Evolutionary conservation across 2,329 filamentous ascomycete species (phyloP).

Genomic region (Davidsoniella neocaledoniae): DNA sequence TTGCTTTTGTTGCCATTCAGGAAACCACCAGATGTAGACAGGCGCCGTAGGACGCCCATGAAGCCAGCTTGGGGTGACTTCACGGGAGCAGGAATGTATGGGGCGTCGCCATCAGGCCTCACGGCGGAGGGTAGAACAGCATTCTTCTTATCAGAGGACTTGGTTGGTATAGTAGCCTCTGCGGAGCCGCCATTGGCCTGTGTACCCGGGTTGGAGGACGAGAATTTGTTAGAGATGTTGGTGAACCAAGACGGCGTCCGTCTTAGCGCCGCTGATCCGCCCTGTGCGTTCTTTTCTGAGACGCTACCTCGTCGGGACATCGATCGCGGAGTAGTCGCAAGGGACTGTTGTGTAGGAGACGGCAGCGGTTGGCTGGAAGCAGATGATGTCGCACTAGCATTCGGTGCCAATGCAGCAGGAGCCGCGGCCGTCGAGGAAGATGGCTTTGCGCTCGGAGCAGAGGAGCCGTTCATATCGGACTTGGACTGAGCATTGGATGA

Average conservation of each 20-base stretch:
- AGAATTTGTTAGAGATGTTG: conserved; percentile 85
- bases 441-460: not conserved
- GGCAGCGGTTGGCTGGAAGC: conserved; percentile 11
- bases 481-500: not conserved
- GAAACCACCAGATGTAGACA: conserved; percentile 50
- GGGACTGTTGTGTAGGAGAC: conserved; percentile 15
- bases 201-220: conserved; percentile 27
- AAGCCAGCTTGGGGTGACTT: conserved; percentile 54
- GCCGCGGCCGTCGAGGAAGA: not conserved
- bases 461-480: not conserved
- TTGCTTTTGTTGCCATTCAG: conserved; percentile 27
- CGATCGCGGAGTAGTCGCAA: conserved; percentile 15
- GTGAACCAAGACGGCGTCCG: conserved; percentile 80
- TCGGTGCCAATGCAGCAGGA: not conserved
- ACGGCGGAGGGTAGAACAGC: conserved; percentile 41
- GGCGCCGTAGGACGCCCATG: conserved; percentile 61
- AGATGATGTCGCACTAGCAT: not conserved
- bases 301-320: conserved; percentile 9
- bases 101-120: conserved; percentile 41
- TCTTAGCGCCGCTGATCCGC: conserved; percentile 18
- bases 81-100: conserved; percentile 60
- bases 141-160: conserved; percentile 28
- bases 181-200: not conserved
- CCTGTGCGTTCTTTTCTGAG: conserved; percentile 2
- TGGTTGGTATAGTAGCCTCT: not conserved